phyloP scores from a whole-genome alignment of 306 rosid species.

The Datisca glomerata region DNA sequence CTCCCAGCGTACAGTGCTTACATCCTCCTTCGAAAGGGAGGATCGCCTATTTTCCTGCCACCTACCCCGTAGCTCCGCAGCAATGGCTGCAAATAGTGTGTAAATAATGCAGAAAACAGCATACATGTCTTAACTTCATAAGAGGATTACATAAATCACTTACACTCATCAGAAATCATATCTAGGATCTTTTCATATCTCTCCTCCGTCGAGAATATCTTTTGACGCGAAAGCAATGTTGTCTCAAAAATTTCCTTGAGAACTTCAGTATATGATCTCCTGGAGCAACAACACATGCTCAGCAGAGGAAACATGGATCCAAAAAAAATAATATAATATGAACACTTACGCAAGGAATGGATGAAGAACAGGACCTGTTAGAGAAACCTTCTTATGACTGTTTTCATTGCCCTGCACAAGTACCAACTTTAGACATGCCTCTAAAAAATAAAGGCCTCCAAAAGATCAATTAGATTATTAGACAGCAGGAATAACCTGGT shows the following conservation, averaged over 20 bases:
- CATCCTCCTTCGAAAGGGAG: conserved; percentile 49
- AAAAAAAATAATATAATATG: conserved; percentile 12
- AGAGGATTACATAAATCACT: conserved; percentile 7
- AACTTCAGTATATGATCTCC: conserved; percentile 68
- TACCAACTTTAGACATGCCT: too few species aligned
- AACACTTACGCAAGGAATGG: conserved; percentile 71
- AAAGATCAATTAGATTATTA: neutral
- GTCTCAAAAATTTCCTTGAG: conserved; percentile 60
- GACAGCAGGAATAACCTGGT: conserved; percentile 39
- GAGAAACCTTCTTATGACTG: conserved; percentile 70
- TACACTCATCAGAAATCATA: conserved; percentile 82
- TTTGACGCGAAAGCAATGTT: conserved; percentile 50
- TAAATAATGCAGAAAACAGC: conserved; percentile 1
- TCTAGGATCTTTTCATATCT: conserved; percentile 71
- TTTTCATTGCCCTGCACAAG: conserved; percentile 78
- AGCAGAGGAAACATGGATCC: conserved; percentile 13
- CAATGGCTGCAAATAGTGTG: conserved; percentile 47
- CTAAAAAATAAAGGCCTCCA: too few species aligned
- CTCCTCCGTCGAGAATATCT: conserved; percentile 59
- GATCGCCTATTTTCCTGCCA: conserved; percentile 68
- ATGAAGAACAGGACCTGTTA: conserved; percentile 48
- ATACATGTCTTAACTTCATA: neutral
- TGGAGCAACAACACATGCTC: conserved; percentile 24
- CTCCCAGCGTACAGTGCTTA: conserved; percentile 68
- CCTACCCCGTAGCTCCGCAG: conserved; percentile 75